Percentiles rank a stretch among this genome's conserved stretches.
Evolutionary conservation across 108 stramenopile genomes (phyloP).

Genomic region (Parietichytrium sp.): DNA sequence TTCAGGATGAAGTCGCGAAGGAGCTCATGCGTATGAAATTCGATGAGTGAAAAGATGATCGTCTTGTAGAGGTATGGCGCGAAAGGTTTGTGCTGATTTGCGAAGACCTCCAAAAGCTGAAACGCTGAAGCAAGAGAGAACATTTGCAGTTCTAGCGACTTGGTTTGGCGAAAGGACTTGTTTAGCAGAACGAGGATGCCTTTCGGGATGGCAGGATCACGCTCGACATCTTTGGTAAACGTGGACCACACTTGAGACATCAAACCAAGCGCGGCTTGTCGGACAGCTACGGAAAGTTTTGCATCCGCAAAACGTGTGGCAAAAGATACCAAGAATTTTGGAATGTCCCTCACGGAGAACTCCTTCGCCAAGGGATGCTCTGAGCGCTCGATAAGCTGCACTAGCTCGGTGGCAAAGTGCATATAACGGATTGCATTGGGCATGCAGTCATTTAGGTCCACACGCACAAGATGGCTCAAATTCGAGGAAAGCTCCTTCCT

Average conservation of each 20-base stretch:
- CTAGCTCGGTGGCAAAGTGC: neutral
- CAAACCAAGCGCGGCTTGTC: neutral
- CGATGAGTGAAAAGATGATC: conserved; percentile 15
- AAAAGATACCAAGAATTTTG: neutral
- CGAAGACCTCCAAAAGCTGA: neutral
- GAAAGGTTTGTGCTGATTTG: conserved; percentile 9
- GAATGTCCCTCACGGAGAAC: neutral
- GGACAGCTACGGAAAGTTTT: neutral
- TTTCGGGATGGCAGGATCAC: neutral
- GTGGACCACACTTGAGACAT: neutral
- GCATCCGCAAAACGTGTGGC: neutral
- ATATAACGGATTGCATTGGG: neutral
- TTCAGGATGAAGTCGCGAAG: neutral
- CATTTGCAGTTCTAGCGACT: conserved; percentile 17
- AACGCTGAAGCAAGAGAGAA: neutral
- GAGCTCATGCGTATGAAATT: neutral
- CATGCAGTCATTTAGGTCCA: neutral
- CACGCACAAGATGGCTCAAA: neutral
- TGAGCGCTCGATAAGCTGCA: neutral
- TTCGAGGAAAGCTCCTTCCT: neutral
- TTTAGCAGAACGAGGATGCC: neutral
- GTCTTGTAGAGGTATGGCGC: conserved; percentile 35
- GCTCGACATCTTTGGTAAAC: neutral
- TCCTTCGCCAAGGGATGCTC: neutral
- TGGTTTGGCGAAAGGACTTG: conserved; percentile 1